Evolutionary conservation across 805 yeast species (phyloP).

Genomic region (Cyberlindnera petersonii): DNA sequence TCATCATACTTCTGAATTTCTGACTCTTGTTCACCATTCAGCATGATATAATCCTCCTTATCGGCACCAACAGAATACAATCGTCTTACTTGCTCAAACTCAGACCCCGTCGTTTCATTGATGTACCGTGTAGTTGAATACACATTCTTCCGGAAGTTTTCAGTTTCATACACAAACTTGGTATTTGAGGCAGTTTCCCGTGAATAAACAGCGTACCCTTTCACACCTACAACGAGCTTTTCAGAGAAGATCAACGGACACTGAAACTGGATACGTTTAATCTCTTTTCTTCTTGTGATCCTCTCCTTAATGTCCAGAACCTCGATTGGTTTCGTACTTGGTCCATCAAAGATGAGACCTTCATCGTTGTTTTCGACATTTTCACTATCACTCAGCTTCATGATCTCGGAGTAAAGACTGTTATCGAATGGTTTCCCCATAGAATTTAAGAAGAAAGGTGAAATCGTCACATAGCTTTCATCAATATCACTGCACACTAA

Average conservation of each 20-base stretch:
- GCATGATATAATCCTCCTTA: constrained; percentile 36
- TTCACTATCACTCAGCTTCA: constrained; percentile 29
- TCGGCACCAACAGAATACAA: constrained; percentile 41
- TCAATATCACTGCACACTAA: constrained; percentile 58
- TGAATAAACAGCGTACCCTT: constrained; percentile 63
- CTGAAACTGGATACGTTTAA: constrained; percentile 58
- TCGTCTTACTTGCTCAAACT: constrained; percentile 33
- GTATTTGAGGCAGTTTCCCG: constrained; percentile 50
- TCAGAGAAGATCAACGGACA: constrained; percentile 58
- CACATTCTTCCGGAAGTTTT: constrained; percentile 49
- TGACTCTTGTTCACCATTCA: constrained; percentile 35
- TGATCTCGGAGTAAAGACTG: constrained; percentile 50
- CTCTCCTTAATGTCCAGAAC: constrained; percentile 41
- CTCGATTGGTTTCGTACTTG: constrained; percentile 39
- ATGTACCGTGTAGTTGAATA: constrained; percentile 40
- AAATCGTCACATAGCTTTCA: constrained; percentile 47
- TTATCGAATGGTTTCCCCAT: constrained; percentile 38
- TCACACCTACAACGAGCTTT: constrained; percentile 56
- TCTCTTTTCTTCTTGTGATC: constrained; percentile 55
- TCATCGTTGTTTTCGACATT: constrained; percentile 12
- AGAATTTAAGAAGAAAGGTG: constrained; percentile 59
- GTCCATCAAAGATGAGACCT: constrained; percentile 33
- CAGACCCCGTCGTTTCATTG: constrained; percentile 42
- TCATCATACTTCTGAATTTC: constrained; percentile 33
- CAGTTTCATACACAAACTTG: constrained; percentile 50